Conservation (phyloP, 176 grass and related monocot genomes). For the Otatea glauca region DNA sequence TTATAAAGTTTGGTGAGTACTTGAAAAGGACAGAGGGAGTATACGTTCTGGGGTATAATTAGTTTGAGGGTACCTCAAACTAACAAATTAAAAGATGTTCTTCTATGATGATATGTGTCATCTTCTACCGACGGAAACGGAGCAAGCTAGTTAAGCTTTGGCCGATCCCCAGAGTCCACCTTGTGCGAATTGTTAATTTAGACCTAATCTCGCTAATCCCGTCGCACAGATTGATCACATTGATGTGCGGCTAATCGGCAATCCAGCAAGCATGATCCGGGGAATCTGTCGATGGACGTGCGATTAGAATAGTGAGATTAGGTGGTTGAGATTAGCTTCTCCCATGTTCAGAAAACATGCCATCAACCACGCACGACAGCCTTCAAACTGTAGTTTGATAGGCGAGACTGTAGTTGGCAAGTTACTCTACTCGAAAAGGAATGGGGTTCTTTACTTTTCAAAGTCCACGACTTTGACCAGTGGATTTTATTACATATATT, state of each 20-base stretch:
- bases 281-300: conserved; percentile 44
- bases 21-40: too few relatives aligned
- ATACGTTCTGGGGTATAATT: too few relatives aligned
- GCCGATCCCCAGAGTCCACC: too few relatives aligned
- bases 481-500: background rate
- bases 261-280: conserved; percentile 28
- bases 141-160: too few relatives aligned
- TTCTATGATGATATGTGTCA: too few relatives aligned
- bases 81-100: too few relatives aligned
- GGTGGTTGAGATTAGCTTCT: conserved; percentile 17
- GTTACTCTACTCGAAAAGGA: background rate
- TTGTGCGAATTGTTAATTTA: too few relatives aligned
- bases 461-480: background rate
- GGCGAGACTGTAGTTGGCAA: background rate
- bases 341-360: conserved; percentile 32
- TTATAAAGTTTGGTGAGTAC: too few relatives aligned
- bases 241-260: conserved; percentile 3
- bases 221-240: background rate
- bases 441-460: background rate
- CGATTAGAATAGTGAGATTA: conserved; percentile 30
- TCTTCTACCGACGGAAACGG: too few relatives aligned
- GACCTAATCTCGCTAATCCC: too few relatives aligned
- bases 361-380: conserved; percentile 25
- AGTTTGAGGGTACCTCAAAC: too few relatives aligned
- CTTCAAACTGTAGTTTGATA: conserved; percentile 1